Evolutionary conservation across 352 stramenopile genomes (phyloP).

Genomic region (Pythium inflatum): DNA sequence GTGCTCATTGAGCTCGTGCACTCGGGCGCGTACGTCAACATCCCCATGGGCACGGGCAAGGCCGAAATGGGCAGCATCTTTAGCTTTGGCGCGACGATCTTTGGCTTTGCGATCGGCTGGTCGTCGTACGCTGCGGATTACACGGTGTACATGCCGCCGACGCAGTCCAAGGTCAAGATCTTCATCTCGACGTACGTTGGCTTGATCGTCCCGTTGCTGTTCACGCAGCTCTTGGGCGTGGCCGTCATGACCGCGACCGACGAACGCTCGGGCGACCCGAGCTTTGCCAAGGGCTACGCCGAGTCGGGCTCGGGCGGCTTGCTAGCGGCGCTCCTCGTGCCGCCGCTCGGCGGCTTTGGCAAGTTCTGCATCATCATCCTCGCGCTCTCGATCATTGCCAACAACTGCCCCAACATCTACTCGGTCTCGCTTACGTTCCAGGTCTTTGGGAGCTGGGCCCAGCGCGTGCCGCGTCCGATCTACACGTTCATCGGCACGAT

Average conservation of each 20-base stretch:
- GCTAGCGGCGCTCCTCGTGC: conserved; percentile 43
- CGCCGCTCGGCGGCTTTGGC: conserved; percentile 43
- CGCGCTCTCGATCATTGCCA: conserved; percentile 54
- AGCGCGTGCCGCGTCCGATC: conserved; percentile 41
- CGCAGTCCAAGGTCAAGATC: conserved; percentile 49
- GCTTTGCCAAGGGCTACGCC: conserved; percentile 42
- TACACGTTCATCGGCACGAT: conserved; percentile 46
- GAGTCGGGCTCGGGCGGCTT: conserved; percentile 39
- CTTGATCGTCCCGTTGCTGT: conserved; percentile 47
- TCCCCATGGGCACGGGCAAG: conserved; percentile 44
- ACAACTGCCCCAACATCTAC: conserved; percentile 64
- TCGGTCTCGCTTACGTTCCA: conserved; percentile 51
- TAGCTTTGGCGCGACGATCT: conserved; percentile 43
- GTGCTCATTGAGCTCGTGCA: conserved; percentile 42
- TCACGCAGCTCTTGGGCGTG: conserved; percentile 48
- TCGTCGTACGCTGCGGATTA: conserved; percentile 49
- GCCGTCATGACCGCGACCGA: conserved; percentile 48
- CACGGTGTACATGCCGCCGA: conserved; percentile 50
- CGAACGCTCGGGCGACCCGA: conserved; percentile 19
- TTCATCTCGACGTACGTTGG: conserved; percentile 47
- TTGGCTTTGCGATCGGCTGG: conserved; percentile 48
- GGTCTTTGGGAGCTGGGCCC: conserved; percentile 45
- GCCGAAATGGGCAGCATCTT: conserved; percentile 43
- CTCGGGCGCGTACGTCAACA: conserved; percentile 49
- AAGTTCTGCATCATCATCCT: conserved; percentile 49